phyloP scores from a whole-genome alignment of 2,329 filamentous ascomycete genomes.

The Chrysoporthe austroafricana region DNA sequence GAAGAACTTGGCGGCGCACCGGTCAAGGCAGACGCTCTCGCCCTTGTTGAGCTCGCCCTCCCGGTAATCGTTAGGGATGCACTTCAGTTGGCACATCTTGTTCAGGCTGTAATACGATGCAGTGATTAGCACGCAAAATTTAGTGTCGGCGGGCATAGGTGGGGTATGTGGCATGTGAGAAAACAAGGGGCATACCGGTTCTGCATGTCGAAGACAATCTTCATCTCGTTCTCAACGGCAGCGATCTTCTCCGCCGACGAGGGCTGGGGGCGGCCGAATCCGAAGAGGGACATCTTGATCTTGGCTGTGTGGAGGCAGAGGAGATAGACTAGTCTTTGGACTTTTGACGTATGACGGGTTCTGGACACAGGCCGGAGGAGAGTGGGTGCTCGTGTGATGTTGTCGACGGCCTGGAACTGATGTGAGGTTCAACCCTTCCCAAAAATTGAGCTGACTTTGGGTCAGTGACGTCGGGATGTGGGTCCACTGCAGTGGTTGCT shows the following conservation, averaged over 20 bases:
- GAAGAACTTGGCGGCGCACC: slow-evolving; percentile 97
- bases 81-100: slow-evolving; percentile 91
- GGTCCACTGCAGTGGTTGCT: background rate
- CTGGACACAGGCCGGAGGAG: background rate
- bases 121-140: background rate
- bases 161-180: background rate
- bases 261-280: slow-evolving; percentile 69
- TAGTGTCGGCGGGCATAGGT: background rate
- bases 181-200: slow-evolving; percentile 69
- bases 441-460: slow-evolving; percentile 24
- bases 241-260: slow-evolving; percentile 97
- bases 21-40: slow-evolving; percentile 96
- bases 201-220: slow-evolving; percentile 98
- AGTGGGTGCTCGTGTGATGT: background rate
- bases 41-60: slow-evolving; percentile 98
- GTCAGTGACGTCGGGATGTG: slow-evolving; percentile 27
- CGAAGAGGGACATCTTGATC: slow-evolving; percentile 37
- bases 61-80: slow-evolving; percentile 88
- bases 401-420: background rate
- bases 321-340: background rate
- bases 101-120: slow-evolving; percentile 64
- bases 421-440: slow-evolving; percentile 6
- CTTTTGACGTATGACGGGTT: background rate
- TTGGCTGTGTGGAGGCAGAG: slow-evolving; percentile 10
- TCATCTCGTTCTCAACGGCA: slow-evolving; percentile 94